Evolutionary conservation across 176 grass and related monocot species (phyloP), one percentile per base, ranked within the genome.

Genomic region (Tillandsia fasciculata): DNA sequence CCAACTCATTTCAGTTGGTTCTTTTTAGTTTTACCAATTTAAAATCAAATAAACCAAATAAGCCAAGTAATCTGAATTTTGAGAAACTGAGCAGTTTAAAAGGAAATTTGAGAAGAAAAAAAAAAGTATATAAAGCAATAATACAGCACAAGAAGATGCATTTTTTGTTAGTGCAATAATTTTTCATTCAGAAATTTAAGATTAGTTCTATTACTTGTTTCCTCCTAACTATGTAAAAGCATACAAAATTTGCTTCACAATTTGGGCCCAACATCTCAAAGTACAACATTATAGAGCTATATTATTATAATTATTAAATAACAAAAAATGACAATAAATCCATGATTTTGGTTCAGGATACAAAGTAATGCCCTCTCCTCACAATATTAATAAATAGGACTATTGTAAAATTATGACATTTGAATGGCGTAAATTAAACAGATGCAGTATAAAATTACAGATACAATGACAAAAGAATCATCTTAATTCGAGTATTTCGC

Each of bases 401-500:
- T 61, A 61, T 9, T 42, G 33, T 42, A 42, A 23, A 23, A 20
- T 71, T 10, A 61, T 53, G 47, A 53, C 48, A 23, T 71, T 28
- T 51, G 42, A 63, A 23, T 18, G 22, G 27, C 42, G 12, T 59
- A 42, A 10, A 70, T 33, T 68, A 52, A 76, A 52, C 3, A 29
- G 14, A 80, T 49, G 65, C 53, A 80, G 48, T 73, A 57, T 66
- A 76, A 63, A 58, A 51, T 79, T 49, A 65, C 53, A 70, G 26
- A 24, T 20, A 22, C 33, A 74, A 11, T 54, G 24, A 47, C 47
- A 17, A 66, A 84, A 65, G 29, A 24, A 66, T 75, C 72, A 61
- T 48, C 68, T 96, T 71, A 96, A 77, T 72, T 72, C 2, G 88
- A 89, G 81, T 84, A 76, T 51, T 96, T 96, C 0, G 78, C 70